A percentile compares a stretch with the other conserved stretches of the same genome.
These are phyloP conservation scores for Nemania sp. DNA, from an alignment of 2,329 filamentous ascomycete species.

Conservation along the genomic window DNA sequence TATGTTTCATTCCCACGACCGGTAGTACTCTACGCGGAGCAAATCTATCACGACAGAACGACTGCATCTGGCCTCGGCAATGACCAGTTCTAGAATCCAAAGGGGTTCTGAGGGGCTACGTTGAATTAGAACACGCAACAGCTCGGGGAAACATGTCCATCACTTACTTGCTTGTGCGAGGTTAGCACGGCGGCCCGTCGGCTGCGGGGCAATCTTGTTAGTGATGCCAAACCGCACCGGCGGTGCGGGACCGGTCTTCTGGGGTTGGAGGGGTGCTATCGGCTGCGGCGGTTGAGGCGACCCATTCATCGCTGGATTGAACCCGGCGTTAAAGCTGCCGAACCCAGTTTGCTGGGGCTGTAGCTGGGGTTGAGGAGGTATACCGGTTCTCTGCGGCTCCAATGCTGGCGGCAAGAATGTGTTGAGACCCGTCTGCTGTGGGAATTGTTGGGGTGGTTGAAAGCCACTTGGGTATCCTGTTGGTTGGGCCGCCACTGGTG, in stretches of 20 bases:
- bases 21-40: neutral
- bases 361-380: conserved; percentile 47
- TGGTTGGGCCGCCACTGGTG: conserved; percentile 62
- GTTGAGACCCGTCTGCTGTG: conserved; percentile 61
- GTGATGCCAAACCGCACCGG: conserved; percentile 87
- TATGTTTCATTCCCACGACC: neutral
- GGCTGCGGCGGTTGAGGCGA: conserved; percentile 62
- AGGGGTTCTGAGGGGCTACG: conserved; percentile 58
- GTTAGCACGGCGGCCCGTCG: conserved; percentile 88
- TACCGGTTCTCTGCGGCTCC: conserved; percentile 63
- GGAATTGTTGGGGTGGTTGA: conserved; percentile 43
- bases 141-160: neutral
- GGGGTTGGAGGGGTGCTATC: conserved; percentile 68
- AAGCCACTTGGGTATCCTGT: conserved; percentile 61
- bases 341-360: conserved; percentile 56
- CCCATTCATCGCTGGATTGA: conserved; percentile 53
- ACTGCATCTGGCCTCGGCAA: neutral
- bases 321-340: conserved; percentile 51
- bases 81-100: conserved; percentile 49
- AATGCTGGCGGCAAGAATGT: conserved; percentile 62
- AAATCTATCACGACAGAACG: neutral
- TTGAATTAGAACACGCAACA: conserved; percentile 28
- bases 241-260: conserved; percentile 85
- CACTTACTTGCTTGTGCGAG: conserved; percentile 94
- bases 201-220: conserved; percentile 78